Base-by-base conservation (phyloP, 225 moss, liverwort and hornwort species). In the Sphagnum contortum region DNA sequence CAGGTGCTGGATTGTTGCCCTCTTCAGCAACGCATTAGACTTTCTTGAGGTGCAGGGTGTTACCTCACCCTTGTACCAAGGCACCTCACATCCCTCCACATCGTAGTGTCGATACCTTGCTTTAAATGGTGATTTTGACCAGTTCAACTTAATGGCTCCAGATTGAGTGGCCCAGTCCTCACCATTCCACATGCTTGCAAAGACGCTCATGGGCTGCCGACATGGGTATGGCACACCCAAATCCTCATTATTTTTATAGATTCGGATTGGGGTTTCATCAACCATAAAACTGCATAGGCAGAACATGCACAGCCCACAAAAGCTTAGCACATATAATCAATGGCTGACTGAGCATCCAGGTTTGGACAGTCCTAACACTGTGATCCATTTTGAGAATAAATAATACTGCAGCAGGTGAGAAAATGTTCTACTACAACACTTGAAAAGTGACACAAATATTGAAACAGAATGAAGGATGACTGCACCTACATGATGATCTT, bases 121-220 rank as follows among this genome's bases (percentile, higher is more conserved):
- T 7, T 74, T 61, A 14, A 81, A 81, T 1, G 81, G 81, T 9
- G 77, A n/a, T 29, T 77, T 60, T 2, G 63, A 65, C 81, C 81
- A 81, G 66, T 81, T 72, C 12, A 72, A 57, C 62, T 75, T 75
- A 44, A 77, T 48, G 1, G 56, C 63, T 1, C 81, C 81, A 6
- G 74, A 74, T 59, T 76, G 59, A 3, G 81, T 81, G 0, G 81
- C 81, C 81, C 81, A 81, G 5, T 68, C 54, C 4, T 78, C 81
- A 3, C 81, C 81, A 65, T 81, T 75, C 81, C 81, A 81, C 12
- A 81, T 6, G 59, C 77, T 81, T 5, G 81, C 74, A 63, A 71
- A 81, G 3, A 81, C 74, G 9, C 69, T 63, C 81, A 81, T 78
- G 12, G 77, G 77, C 55, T 72, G 73, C 59, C 65, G 59, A 57